Percentiles rank a stretch among this genome's conserved stretches.
Conservation (phyloP, 2,329 filamentous ascomycete species). For the Cordyceps fumosorosea region DNA sequence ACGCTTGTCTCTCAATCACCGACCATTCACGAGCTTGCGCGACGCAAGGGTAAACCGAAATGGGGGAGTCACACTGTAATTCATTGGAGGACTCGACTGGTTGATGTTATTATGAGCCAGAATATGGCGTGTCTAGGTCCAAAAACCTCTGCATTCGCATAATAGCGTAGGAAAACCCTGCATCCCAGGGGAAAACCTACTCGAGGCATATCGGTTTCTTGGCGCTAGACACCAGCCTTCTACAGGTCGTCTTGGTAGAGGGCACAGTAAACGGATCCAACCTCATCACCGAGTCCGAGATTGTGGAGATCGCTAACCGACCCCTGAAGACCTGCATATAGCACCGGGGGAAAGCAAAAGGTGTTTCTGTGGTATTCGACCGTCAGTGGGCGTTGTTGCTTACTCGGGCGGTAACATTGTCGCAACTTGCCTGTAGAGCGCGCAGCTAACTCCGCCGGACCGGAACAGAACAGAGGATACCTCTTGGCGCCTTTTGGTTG, state of each 20-base stretch:
- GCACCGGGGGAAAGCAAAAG: not conserved
- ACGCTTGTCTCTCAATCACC: too few relatives aligned
- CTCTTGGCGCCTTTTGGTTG: not conserved
- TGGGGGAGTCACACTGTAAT: too few relatives aligned
- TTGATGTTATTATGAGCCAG: too few relatives aligned
- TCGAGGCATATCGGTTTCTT: not conserved
- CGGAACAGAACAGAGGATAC: not conserved
- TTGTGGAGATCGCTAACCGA: not conserved
- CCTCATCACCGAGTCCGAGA: not conserved
- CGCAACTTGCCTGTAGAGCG: not conserved
- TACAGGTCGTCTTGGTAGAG: not conserved
- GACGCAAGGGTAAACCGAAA: too few relatives aligned
- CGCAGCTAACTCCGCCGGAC: not conserved
- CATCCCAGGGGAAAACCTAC: not conserved
- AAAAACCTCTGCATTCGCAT: not conserved
- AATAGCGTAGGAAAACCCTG: not conserved
- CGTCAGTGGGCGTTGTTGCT: not conserved
- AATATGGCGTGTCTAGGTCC: too few relatives aligned
- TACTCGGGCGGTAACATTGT: not conserved
- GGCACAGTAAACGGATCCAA: not conserved
- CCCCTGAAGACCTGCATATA: not conserved
- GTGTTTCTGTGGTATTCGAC: not conserved
- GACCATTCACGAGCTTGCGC: too few relatives aligned
- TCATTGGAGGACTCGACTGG: too few relatives aligned
- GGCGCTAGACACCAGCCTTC: not conserved